A percentile compares a stretch with the other conserved stretches of the same genome.
Evolutionary conservation across 495 filamentous ascomycete species (phyloP).

Genomic region (Penicillium parvum): DNA sequence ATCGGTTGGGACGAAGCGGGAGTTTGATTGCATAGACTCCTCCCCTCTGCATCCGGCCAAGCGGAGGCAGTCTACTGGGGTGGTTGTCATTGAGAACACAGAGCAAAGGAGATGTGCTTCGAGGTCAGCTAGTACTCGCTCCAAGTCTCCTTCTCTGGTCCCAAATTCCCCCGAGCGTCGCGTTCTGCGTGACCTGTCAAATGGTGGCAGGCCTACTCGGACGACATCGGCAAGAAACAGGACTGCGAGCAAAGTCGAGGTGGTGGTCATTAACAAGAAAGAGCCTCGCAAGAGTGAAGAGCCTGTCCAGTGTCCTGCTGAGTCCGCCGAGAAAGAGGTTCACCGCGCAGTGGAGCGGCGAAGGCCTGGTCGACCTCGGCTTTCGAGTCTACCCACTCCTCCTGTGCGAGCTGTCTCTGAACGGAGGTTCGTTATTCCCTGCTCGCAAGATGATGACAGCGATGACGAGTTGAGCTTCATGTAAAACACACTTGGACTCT

Average conservation of each 20-base stretch:
- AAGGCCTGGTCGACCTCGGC: conserved; percentile 14
- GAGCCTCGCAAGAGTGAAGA: background rate
- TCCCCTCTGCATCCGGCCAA: conserved; percentile 23
- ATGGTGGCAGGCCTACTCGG: conserved; percentile 2
- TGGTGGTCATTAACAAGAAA: conserved; percentile 35
- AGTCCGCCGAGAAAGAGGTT: conserved; percentile 12
- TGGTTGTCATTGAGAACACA: conserved; percentile 8
- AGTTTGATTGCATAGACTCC: conserved; percentile 6
- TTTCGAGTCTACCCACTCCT: background rate
- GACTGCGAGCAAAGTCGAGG: conserved; percentile 26
- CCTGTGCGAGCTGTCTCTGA: background rate
- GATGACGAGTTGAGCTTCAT: conserved; percentile 46
- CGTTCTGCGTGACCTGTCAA: conserved; percentile 18
- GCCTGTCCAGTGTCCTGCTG: background rate
- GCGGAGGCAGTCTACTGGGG: conserved; percentile 20
- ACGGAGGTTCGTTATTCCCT: conserved; percentile 22
- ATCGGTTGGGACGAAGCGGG: conserved; percentile 24
- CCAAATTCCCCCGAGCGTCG: conserved; percentile 7
- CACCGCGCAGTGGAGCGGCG: conserved; percentile 20
- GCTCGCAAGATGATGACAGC: conserved; percentile 35
- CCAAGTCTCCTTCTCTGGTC: conserved; percentile 10
- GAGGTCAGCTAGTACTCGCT: background rate
- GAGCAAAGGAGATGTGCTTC: background rate
- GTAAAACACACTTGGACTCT: conserved; percentile 11
- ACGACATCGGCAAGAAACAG: background rate